phyloP scores from a whole-genome alignment of 352 stramenopile species.

The Phytophthora syringae region DNA sequence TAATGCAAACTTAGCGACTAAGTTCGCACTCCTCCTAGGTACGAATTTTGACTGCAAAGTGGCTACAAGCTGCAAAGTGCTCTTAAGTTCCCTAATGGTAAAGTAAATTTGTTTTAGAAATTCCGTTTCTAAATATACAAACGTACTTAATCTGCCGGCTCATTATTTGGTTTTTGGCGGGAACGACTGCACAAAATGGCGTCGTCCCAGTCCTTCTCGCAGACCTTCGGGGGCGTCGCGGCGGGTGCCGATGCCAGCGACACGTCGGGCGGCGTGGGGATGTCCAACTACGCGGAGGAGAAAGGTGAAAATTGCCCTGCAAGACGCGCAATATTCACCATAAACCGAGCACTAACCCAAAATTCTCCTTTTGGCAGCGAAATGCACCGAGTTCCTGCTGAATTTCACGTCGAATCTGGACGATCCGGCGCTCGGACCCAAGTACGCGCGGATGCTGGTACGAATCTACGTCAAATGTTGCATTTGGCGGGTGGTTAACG shows the following conservation, averaged over 20 bases:
- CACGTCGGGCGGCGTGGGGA: slow-evolving; percentile 32
- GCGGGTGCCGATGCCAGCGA: slow-evolving; percentile 10
- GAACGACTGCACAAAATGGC: slow-evolving; percentile 12
- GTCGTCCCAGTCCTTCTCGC: slow-evolving; percentile 30
- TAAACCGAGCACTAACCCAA: not conserved
- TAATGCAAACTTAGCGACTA: too few relatives aligned
- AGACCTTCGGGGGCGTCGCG: slow-evolving; percentile 21
- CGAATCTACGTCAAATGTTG: not conserved
- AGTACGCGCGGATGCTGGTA: slow-evolving; percentile 87
- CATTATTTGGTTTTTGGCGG: slow-evolving; percentile 2
- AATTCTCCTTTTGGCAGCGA: slow-evolving; percentile 42
- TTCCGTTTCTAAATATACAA: too few relatives aligned
- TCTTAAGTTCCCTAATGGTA: too few relatives aligned
- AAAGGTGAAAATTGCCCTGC: slow-evolving; percentile 22
- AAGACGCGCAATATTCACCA: not conserved
- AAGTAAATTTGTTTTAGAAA: too few relatives aligned
- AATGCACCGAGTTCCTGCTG: slow-evolving; percentile 76
- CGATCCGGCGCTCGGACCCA: slow-evolving; percentile 60
- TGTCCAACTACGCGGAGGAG: slow-evolving; percentile 44
- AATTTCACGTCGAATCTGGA: slow-evolving; percentile 83
- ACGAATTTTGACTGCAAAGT: too few relatives aligned
- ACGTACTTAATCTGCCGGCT: not conserved
- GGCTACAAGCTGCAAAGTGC: too few relatives aligned
- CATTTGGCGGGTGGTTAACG: not conserved
- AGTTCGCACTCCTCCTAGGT: too few relatives aligned